A percentile compares a stretch with the other conserved stretches of the same genome.
These are phyloP conservation scores for Ajuga chamaepitys DNA, from an alignment of 257 asterid genomes.

Conservation along the genomic window DNA sequence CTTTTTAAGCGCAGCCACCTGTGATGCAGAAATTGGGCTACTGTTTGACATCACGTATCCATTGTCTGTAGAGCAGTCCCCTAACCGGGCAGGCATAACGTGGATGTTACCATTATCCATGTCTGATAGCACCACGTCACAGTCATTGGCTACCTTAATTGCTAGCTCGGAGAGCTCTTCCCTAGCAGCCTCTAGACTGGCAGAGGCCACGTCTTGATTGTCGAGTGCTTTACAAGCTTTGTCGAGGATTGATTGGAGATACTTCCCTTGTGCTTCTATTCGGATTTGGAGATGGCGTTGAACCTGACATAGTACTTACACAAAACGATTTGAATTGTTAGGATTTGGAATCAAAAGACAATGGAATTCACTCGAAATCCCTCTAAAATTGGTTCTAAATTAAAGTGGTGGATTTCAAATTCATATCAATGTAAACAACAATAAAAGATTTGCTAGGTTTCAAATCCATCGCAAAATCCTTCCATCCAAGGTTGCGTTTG, in stretches of 20 bases:
- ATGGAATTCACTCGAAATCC: too few relatives aligned
- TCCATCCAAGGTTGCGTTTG: too few relatives aligned
- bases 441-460: too few relatives aligned
- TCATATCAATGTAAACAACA: too few relatives aligned
- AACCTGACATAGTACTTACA: conserved; percentile 24
- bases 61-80: conserved; percentile 45
- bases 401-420: too few relatives aligned
- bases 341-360: too few relatives aligned
- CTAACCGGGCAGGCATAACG: conserved; percentile 39
- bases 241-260: conserved; percentile 46
- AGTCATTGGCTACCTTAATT: conserved; percentile 53
- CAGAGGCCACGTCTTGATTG: conserved; percentile 34
- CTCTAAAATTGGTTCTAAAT: too few relatives aligned
- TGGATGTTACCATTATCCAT: conserved; percentile 23
- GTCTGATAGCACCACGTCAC: conserved; percentile 22
- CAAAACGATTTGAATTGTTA: neutral
- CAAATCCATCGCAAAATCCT: too few relatives aligned
- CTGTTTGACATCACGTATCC: conserved; percentile 37
- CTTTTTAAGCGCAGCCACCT: conserved; percentile 65
- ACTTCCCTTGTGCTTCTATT: conserved; percentile 56
- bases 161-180: conserved; percentile 66
- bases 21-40: conserved; percentile 32
- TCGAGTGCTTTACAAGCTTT: conserved; percentile 54
- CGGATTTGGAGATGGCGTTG: conserved; percentile 45
- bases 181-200: conserved; percentile 54